Evolutionary conservation across 805 yeast species (phyloP).

Genomic region (Pichia paraexigua): DNA sequence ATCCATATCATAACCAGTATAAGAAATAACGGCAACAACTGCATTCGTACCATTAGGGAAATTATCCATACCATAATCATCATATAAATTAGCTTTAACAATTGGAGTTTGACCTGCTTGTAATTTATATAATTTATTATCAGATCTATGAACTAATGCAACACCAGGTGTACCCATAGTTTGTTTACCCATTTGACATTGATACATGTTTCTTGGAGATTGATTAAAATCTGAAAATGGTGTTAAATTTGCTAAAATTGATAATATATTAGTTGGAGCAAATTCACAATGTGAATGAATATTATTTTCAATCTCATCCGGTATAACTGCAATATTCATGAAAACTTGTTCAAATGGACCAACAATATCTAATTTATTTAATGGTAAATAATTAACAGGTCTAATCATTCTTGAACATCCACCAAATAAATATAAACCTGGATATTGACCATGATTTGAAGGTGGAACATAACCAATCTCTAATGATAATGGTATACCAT

Average conservation of each 20-base stretch:
- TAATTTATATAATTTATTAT: conserved; percentile 85
- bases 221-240: conserved; percentile 98
- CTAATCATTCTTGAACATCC: conserved; percentile 94
- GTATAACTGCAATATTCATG: conserved; percentile 92
- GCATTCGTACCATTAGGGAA: conserved; percentile 99
- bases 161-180: conserved; percentile 99
- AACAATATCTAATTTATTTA: conserved; percentile 73
- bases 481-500: conserved; percentile 74
- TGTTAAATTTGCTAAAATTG: conserved; percentile 92
- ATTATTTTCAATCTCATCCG: conserved; percentile 76
- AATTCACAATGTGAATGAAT: conserved; percentile 90
- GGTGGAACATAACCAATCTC: conserved; percentile 97
- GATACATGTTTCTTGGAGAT: conserved; percentile 99
- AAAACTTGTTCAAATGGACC: conserved; percentile 99
- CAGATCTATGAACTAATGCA: conserved; percentile 84
- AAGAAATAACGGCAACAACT: conserved; percentile 96
- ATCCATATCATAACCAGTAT: conserved; percentile 99
- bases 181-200: conserved; percentile 99
- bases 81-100: conserved; percentile 87
- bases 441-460: conserved; percentile 93
- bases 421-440: conserved; percentile 87
- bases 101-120: conserved; percentile 97
- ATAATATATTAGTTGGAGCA: conserved; percentile 88
- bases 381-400: conserved; percentile 86
- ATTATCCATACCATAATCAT: conserved; percentile 95